These are phyloP conservation scores for Exobasidium rhododendri DNA, from an alignment of 1,284 basidiomycete species.

Conservation along the genomic window DNA sequence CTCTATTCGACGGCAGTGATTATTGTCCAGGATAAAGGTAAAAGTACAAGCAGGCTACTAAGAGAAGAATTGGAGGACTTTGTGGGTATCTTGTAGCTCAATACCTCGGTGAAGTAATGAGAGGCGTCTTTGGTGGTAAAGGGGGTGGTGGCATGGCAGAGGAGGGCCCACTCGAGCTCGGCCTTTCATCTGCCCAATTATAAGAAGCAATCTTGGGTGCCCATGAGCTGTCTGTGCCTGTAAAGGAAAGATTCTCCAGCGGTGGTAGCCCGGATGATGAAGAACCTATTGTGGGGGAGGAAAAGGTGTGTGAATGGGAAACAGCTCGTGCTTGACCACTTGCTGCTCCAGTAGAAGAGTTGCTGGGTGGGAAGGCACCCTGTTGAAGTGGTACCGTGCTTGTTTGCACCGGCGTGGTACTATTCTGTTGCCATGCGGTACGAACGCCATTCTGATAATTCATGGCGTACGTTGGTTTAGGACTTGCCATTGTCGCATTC, in stretches of 20 bases:
- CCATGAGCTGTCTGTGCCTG: constrained; percentile 10
- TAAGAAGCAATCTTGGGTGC: constrained; percentile 13
- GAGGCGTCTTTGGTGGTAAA: constrained; percentile 13
- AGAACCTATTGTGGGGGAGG: background rate
- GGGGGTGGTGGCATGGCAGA: constrained; percentile 12
- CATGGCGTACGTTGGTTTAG: background rate
- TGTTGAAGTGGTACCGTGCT: background rate
- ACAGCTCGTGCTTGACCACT: background rate
- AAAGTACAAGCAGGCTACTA: no score
- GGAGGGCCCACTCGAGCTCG: background rate
- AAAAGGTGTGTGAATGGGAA: background rate
- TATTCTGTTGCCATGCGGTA: background rate
- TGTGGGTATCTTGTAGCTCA: background rate
- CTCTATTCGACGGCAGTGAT: no score
- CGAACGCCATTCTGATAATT: constrained; percentile 2
- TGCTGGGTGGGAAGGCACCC: background rate
- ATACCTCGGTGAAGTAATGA: background rate
- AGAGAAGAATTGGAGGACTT: no score
- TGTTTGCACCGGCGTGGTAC: no score
- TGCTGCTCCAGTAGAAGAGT: background rate
- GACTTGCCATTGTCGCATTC: background rate
- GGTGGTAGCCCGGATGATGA: background rate
- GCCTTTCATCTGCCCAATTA: constrained; percentile 10
- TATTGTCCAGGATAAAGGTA: no score
- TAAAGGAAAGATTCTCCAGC: background rate